Evolutionary conservation across 768 basidiomycete species (phyloP).

Genomic region (Xerocomus potaroensis): DNA sequence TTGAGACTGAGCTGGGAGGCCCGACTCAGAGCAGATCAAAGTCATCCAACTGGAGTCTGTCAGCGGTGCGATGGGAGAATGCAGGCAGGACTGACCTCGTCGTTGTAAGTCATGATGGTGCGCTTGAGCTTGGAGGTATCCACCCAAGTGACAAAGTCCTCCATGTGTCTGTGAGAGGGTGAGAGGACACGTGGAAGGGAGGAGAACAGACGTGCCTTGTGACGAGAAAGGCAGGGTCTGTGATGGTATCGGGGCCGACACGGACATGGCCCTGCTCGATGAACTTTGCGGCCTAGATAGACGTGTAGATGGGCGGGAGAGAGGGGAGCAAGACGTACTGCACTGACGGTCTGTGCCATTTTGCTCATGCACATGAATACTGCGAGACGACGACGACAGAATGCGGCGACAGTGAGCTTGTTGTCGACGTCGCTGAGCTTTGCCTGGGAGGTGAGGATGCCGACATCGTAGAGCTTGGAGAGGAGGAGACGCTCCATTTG

Average conservation of each 20-base stretch:
- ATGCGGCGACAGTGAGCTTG: conserved; percentile 92
- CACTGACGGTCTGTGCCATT: conserved; percentile 94
- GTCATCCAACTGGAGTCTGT: conserved; percentile 73
- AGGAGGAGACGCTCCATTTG: conserved; percentile 85
- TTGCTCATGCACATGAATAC: conserved; percentile 90
- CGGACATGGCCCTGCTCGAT: conserved; percentile 98
- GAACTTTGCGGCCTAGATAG: conserved; percentile 84
- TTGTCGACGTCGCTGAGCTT: conserved; percentile 93
- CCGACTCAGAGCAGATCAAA: conserved; percentile 73
- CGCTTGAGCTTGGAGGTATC: conserved; percentile 96
- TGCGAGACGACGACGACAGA: conserved; percentile 87
- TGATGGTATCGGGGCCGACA: conserved; percentile 92
- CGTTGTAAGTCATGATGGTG: conserved; percentile 94
- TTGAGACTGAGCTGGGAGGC: too few species aligned
- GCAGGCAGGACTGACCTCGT: conserved; percentile 65
- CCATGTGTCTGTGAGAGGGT: conserved; percentile 70
- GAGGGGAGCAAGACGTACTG: conserved; percentile 50
- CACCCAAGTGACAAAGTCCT: conserved; percentile 99
- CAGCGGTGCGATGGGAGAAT: conserved; percentile 5
- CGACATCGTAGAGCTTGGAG: conserved; percentile 96
- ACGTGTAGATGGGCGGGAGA: conserved; percentile 4
- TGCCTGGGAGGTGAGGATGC: conserved; percentile 78
- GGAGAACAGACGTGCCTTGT: conserved; percentile 53
- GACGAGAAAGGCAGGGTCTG: conserved; percentile 94
- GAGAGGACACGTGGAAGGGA: conserved; percentile 1